These are phyloP conservation scores for Nicotiana tomentosiformis DNA, from an alignment of 257 asterid species.

Conservation along the genomic window DNA sequence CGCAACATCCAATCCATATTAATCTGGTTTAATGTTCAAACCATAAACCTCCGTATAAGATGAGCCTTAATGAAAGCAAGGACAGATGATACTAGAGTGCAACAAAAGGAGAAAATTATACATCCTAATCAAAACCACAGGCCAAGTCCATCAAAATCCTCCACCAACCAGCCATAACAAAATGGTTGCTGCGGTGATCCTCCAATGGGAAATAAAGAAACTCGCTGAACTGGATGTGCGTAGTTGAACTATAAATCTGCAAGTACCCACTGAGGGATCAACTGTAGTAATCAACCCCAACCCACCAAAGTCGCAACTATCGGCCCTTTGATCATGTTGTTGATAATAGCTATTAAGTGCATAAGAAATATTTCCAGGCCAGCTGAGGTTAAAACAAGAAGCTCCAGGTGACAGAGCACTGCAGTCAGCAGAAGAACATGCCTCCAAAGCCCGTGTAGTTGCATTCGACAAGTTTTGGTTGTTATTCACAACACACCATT, in stretches of 20 bases:
- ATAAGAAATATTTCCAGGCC: conserved; percentile 78
- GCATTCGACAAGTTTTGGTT: conserved; percentile 57
- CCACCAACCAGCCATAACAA: conserved; percentile 26
- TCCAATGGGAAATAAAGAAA: conserved; percentile 19
- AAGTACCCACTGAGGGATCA: conserved; percentile 60
- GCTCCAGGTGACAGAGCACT: conserved; percentile 50
- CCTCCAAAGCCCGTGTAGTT: conserved; percentile 46
- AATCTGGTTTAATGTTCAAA: not conserved
- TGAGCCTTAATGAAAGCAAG: not conserved
- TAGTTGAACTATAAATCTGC: conserved; percentile 61
- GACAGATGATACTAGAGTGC: not conserved
- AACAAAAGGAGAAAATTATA: not conserved
- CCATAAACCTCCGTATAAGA: not conserved
- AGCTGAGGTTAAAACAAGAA: conserved; percentile 63
- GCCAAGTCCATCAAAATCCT: not conserved
- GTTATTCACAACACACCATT: conserved; percentile 83
- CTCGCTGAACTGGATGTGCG: conserved; percentile 31
- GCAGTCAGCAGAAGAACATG: conserved; percentile 70
- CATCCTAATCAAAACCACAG: not conserved
- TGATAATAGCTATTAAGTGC: conserved; percentile 79
- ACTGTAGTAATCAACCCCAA: conserved; percentile 81
- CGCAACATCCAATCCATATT: not conserved
- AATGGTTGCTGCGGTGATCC: conserved; percentile 20
- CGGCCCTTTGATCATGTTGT: conserved; percentile 57
- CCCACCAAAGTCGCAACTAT: conserved; percentile 61